Base-by-base conservation (phyloP, 345 rosid species). In the Cardamine chenopodiifolia region DNA sequence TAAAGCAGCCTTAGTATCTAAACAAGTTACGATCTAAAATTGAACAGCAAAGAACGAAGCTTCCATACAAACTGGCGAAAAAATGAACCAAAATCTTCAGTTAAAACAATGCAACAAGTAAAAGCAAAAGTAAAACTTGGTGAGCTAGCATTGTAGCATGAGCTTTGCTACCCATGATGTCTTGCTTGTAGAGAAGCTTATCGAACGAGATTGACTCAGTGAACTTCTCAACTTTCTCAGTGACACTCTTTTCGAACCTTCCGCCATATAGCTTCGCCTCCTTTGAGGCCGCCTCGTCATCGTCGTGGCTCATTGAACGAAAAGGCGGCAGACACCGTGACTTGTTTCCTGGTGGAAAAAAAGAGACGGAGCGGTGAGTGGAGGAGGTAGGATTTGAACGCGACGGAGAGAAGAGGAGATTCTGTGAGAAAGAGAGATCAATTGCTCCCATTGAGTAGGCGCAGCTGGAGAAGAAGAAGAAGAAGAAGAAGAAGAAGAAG, bases 201-300 rank as follows among this genome's bases (percentile, higher is more conserved):
- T 95, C 99, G 42, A 86, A 92, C 0, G 99, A 95, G 42, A 95
- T 83, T 18, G 97, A 95, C 75, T 95, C 99, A 0, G 97, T 95
- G 82, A 95, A 95, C 80, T 83, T 87, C 90, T 95, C 99, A 10
- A 95, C 99, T 10, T 70, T 72, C 53, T 83, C 89, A 1, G 98
- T 89, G 20, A 92, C 97, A 61, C 90, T 86, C 88, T 89, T 96
- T 66, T 95, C 86, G 77, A 95, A 95, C 76, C 99, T 87, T 12
- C 99, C 99, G 1, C 99, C 99, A 97, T 98, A 95, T 6, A 95
- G 83, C 88, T 95, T 95, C 20, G 62, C 70, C 86, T 95, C 97
- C 77, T 89, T 92, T n/a, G 81, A 71, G 49, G 78, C 75, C 6
- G 69, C 23, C 7, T 75, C 83, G 6, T 72, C 68, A 23, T 76